Conservation (phyloP, 106 monocot species). For the Gastrodia elata region DNA sequence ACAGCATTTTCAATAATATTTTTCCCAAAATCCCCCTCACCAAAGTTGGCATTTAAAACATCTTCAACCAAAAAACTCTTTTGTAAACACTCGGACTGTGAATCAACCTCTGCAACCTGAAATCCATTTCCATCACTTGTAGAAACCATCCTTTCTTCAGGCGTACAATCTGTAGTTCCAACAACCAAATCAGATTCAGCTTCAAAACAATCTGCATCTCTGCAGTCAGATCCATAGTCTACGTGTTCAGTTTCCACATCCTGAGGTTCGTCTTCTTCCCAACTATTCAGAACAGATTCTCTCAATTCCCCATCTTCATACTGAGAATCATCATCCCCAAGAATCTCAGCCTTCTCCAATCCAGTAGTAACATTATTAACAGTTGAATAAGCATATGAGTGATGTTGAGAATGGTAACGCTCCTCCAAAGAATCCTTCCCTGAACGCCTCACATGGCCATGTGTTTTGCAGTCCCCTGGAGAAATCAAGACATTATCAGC, state of each 20-base stretch:
- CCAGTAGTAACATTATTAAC: constrained; percentile 23
- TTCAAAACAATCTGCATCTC: constrained; percentile 25
- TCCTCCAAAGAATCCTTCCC: constrained; percentile 17
- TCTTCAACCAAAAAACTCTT: constrained; percentile 6
- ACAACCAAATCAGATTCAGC: constrained; percentile 11
- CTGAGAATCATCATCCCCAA: constrained; percentile 67
- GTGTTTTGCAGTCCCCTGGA: neutral
- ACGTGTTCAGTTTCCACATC: constrained; percentile 49
- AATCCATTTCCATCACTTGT: constrained; percentile 1
- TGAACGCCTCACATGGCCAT: constrained; percentile 6
- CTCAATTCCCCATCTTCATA: constrained; percentile 97
- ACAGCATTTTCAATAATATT: neutral
- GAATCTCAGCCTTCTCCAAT: constrained; percentile 33
- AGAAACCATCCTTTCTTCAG: constrained; percentile 4
- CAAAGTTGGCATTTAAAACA: constrained; percentile 16
- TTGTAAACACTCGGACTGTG: constrained; percentile 2
- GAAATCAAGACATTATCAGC: constrained; percentile 4
- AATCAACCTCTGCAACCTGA: constrained; percentile 6
- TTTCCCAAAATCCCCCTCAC: constrained; percentile 3
- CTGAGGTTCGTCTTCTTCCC: constrained; percentile 33
- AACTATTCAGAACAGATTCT: constrained; percentile 43
- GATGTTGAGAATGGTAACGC: constrained; percentile 13
- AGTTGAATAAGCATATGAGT: constrained; percentile 27
- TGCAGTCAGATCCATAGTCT: constrained; percentile 52
- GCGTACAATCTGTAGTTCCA: constrained; percentile 5